Base-by-base conservation (phyloP, 1,284 basidiomycete genomes). In the Moniliella sp. region DNA sequence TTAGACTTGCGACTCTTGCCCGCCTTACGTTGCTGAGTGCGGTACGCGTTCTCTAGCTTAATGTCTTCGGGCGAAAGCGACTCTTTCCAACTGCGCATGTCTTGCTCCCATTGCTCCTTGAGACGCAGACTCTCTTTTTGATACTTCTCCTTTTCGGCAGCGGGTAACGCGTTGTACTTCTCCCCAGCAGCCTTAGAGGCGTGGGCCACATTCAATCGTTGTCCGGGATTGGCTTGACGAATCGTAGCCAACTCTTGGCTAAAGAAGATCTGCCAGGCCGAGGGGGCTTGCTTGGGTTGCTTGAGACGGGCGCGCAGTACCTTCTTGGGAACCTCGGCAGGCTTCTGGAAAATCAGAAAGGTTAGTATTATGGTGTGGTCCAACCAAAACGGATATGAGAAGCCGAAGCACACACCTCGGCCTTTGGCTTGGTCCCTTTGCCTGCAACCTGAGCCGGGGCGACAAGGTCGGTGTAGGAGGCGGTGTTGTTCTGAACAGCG, bases 221-320 rank as follows among this genome's bases (percentile, higher is more conserved):
- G 56, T 11, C 45, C 47, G 4, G 50, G 46, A 18, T 49, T 43
- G 19, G 46, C 44, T 0, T 73, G 72, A 65, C 84, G 83, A 29
- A 53, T 50, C 61, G 83, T 80, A 53, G 75, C 72, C 46, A 93
- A 81, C 73, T 82, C 84, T 61, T 91, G 82, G 23, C 81, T 83
- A 62, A 93, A 91, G 65, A 83, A 93, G 32, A 93, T 70, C 63
- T 93, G 86, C 84, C 84, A 93, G 26, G 83, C 81, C 4, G 81
- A 86, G 4, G 80, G n/a, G 8, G 84, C 80, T 51, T 86, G 71
- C 65, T 86, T 86, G 27, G 84, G 84, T 18, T 80, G 82, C 37
- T 76, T 75, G 36, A 91, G 67, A 15, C 62, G 63, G 5, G 67
- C 67, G n/a, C n/a, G n/a, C n/a, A n/a, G n/a, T n/a, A n/a, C n/a